These are phyloP conservation scores for Ceratobasidium papillatum DNA, from an alignment of 1,284 basidiomycete genomes.

Conservation along the genomic window DNA sequence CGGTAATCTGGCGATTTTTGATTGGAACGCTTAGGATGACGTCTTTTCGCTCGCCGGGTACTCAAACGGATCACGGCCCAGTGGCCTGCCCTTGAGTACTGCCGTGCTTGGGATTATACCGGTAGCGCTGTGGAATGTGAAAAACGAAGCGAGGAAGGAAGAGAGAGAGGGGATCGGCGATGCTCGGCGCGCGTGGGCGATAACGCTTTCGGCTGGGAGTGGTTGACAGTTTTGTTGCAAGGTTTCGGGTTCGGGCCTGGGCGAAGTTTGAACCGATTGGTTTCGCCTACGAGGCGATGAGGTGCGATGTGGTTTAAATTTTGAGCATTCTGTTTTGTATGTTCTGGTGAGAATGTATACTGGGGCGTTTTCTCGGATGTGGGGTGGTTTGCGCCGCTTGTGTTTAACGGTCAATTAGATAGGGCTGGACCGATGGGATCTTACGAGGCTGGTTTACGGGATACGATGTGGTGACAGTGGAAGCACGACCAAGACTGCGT, in stretches of 20 bases:
- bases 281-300: not conserved
- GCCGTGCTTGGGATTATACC: not conserved
- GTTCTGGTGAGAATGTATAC: not conserved
- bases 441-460: no score
- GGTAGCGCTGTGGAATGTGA: not conserved
- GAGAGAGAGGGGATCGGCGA: conserved; percentile 20
- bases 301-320: not conserved
- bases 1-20: not conserved
- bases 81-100: not conserved
- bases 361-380: conserved; percentile 1
- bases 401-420: not conserved
- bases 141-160: not conserved
- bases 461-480: not conserved
- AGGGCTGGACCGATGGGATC: not conserved
- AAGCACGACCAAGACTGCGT: not conserved
- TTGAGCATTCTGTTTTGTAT: not conserved
- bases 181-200: conserved; percentile 29
- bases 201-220: conserved; percentile 32
- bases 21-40: not conserved
- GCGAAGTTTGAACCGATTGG: not conserved
- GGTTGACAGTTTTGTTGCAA: no score
- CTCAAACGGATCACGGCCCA: not conserved
- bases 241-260: not conserved
- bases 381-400: not conserved
- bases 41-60: not conserved